Evolutionary conservation across 2,329 filamentous ascomycete genomes (phyloP).

Genomic region (Purpureocillium takamizusanense): DNA sequence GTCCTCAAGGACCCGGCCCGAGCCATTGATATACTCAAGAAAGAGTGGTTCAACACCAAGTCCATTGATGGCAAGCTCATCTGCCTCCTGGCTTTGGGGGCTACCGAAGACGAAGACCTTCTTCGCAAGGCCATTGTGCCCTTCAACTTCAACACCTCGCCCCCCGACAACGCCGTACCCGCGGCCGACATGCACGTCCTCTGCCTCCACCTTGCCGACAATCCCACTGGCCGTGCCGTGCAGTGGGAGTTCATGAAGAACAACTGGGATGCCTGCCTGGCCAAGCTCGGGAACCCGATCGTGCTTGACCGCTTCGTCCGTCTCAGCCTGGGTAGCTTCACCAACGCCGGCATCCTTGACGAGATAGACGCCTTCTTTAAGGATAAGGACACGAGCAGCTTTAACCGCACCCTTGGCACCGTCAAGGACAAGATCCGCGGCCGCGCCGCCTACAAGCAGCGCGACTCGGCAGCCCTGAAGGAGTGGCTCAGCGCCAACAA

Average conservation of each 20-base stretch:
- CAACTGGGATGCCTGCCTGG: constrained; percentile 68
- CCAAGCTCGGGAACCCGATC: constrained; percentile 73
- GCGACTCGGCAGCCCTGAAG: constrained; percentile 63
- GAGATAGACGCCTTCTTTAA: constrained; percentile 83
- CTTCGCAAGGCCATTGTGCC: constrained; percentile 56
- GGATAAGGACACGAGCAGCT: constrained; percentile 75
- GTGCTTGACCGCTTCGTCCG: constrained; percentile 84
- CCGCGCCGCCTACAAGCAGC: constrained; percentile 70
- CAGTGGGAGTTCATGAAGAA: constrained; percentile 82
- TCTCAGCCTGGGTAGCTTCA: constrained; percentile 68
- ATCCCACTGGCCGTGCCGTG: constrained; percentile 60
- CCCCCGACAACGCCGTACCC: constrained; percentile 57
- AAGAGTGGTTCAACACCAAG: constrained; percentile 74
- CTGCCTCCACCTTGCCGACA: constrained; percentile 61
- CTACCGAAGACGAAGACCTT: constrained; percentile 58
- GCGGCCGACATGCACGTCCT: constrained; percentile 83
- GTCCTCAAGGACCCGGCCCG: constrained; percentile 61
- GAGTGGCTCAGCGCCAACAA: constrained; percentile 64
- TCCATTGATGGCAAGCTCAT: constrained; percentile 90
- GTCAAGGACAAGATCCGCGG: constrained; percentile 79
- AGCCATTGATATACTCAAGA: constrained; percentile 66
- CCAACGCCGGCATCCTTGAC: constrained; percentile 56
- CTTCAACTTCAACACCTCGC: constrained; percentile 68
- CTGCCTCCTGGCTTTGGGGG: constrained; percentile 66
- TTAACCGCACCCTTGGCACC: constrained; percentile 77